A percentile compares a stretch with the other conserved stretches of the same genome.
These are phyloP conservation scores for Starmera pachycereana DNA, from an alignment of 805 yeast species.

Conservation along the genomic window DNA sequence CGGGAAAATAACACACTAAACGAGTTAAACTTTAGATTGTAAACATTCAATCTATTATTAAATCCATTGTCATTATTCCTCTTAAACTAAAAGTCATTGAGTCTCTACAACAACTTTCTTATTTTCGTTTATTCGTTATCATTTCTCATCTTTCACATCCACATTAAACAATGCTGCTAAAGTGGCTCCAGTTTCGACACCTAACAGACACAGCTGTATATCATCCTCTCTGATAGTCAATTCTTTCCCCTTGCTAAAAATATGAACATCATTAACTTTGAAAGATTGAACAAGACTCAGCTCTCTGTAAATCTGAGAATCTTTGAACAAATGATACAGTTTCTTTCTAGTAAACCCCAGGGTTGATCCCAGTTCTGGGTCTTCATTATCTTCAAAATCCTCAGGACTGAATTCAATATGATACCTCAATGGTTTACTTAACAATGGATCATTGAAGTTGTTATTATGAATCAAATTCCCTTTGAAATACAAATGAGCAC, in stretches of 20 bases:
- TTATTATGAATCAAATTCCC: slow-evolving; percentile 28
- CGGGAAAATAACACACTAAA: too few relatives aligned
- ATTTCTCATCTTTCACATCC: slow-evolving; percentile 3
- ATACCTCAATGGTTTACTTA: slow-evolving; percentile 35
- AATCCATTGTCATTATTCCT: too few relatives aligned
- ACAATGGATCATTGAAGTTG: slow-evolving; percentile 6
- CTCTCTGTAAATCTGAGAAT: slow-evolving; percentile 24
- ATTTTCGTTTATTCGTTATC: neutral
- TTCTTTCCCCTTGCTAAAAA: slow-evolving; percentile 24
- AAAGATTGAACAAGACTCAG: slow-evolving; percentile 8
- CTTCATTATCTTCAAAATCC: slow-evolving; percentile 48
- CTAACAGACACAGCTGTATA: slow-evolving; percentile 38
- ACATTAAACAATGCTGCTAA: slow-evolving; percentile 23
- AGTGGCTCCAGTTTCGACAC: slow-evolving; percentile 44
- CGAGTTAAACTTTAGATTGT: too few relatives aligned
- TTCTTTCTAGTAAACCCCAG: slow-evolving; percentile 51
- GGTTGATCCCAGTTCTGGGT: slow-evolving; percentile 63
- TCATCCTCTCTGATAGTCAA: slow-evolving; percentile 25
- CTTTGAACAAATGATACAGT: slow-evolving; percentile 43
- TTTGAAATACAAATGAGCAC: slow-evolving; percentile 59
- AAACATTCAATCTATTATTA: too few relatives aligned
- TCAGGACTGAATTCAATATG: slow-evolving; percentile 78
- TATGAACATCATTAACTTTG: slow-evolving; percentile 23
- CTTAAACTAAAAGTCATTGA: too few relatives aligned
- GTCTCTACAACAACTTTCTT: too few relatives aligned